phyloP scores from a whole-genome alignment of 305 asterid genomes.

The Fraxinus paxiana region DNA sequence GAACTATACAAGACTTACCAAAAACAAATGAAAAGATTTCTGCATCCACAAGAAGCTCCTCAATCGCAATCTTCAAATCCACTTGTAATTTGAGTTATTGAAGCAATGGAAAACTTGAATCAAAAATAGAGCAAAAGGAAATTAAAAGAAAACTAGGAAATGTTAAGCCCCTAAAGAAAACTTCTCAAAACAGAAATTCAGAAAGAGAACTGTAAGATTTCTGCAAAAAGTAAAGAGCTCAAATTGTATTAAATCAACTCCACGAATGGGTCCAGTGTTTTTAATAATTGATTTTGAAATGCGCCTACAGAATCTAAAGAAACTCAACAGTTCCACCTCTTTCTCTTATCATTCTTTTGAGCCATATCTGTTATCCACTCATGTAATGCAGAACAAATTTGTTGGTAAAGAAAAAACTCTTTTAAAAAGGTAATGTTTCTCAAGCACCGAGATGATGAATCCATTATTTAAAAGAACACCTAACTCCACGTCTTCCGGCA shows the following conservation, averaged over 20 bases:
- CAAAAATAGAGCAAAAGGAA: background rate
- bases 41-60: conserved; percentile 12
- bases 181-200: background rate
- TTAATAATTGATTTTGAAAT: background rate
- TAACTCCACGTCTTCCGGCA: background rate
- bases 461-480: background rate
- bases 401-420: background rate
- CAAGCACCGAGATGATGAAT: background rate
- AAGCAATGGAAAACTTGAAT: conserved; percentile 1
- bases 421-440: background rate
- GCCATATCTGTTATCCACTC: background rate
- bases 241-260: background rate
- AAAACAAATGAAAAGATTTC: background rate
- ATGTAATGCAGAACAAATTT: background rate
- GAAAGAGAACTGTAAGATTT: background rate
- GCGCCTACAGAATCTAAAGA: background rate
- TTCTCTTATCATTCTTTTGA: background rate
- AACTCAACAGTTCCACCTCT: background rate
- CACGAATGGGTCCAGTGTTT: background rate
- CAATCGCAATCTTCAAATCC: background rate
- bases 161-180: background rate
- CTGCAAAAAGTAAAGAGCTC: background rate
- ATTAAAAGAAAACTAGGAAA: conserved; percentile 3
- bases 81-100: background rate
- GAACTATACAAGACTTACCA: background rate